Base-by-base conservation (phyloP, 2,329 filamentous ascomycete genomes). In the Cryphonectria naterciae region DNA sequence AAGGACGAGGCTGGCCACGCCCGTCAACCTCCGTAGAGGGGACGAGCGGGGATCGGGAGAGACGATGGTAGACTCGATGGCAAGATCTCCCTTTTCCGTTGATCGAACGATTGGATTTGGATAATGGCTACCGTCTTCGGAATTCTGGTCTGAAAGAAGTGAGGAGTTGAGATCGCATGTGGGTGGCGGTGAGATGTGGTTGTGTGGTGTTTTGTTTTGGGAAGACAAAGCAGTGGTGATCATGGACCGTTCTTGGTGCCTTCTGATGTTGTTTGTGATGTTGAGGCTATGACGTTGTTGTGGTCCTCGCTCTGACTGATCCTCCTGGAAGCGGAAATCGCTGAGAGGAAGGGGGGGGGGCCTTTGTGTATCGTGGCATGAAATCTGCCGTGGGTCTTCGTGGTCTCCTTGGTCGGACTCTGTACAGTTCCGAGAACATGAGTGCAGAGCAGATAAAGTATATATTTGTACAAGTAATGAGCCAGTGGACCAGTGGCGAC, bases 1-100 rank as follows among this genome's bases (percentile, higher is more conserved):
- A 61, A 74, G 72, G 22, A 62, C 13, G 10, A 56, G 28, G 41
- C 60, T 73, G 67, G 75, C 85, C 86, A 83, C 85, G 86, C 86
- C 80, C 86, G 87, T 84, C 86, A 84, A 85, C 86, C 86, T 88
- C 86, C 85, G 81, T 74, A 79, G 85, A 87, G 86, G 83, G 63
- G 83, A 84, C 86, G 87, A 87, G 86, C 86, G 86, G 84, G 85
- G 83, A 11, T 15, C 22, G 32, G 17, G 4, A 22, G n/a, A 80
- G 79, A 74, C 66, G 72, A 74, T 62, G 68, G 67, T 74, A 75
- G 19, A 77, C 75, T 74, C 74, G 77, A 75, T 74, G 69, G 70
- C 69, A 70, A 35, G 41, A 68, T 74, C 73, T 72, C 71, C 41
- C 63, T 46, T n/a, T 63, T 35, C 17, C 17, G 32, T 7, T n/a